phyloP scores from a whole-genome alignment of 768 basidiomycete species.

The Collybia nuda region DNA sequence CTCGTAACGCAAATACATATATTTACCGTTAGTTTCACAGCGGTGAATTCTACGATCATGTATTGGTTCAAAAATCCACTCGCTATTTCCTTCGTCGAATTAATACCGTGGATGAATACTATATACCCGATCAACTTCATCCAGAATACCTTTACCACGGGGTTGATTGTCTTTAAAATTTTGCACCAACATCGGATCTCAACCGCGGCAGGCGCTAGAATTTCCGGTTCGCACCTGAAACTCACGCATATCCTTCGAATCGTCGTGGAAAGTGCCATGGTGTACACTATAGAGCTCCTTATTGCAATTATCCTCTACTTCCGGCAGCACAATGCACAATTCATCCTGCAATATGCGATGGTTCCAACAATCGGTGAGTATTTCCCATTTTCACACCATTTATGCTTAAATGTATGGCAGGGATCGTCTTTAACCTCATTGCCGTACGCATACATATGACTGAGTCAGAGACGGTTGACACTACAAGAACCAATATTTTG shows the following conservation, averaged over 20 bases:
- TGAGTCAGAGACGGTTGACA: slow-evolving; percentile 7
- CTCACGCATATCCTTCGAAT: slow-evolving; percentile 21
- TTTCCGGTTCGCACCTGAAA: slow-evolving; percentile 6
- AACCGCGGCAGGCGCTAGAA: slow-evolving; percentile 10
- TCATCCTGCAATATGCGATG: slow-evolving; percentile 23
- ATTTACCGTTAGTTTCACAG: neutral
- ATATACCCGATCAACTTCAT: slow-evolving; percentile 4
- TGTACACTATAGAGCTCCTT: slow-evolving; percentile 26
- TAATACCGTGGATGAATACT: neutral
- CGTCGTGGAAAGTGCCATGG: slow-evolving; percentile 28
- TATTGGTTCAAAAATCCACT: slow-evolving; percentile 18
- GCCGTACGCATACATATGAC: slow-evolving; percentile 24
- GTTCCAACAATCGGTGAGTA: slow-evolving; percentile 28
- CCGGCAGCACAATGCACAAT: slow-evolving; percentile 20
- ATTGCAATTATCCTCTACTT: slow-evolving; percentile 25
- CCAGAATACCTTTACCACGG: slow-evolving; percentile 26
- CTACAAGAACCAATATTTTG: neutral
- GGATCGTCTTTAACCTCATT: slow-evolving; percentile 16
- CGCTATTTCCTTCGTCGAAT: slow-evolving; percentile 1
- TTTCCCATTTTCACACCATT: neutral
- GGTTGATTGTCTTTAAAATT: slow-evolving; percentile 22
- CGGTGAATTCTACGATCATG: slow-evolving; percentile 11
- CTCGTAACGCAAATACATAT: no score
- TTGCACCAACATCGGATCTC: slow-evolving; percentile 21
- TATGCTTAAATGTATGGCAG: slow-evolving; percentile 6